Conservation (phyloP, 495 filamentous ascomycete species). For the Tricharina praecox region DNA sequence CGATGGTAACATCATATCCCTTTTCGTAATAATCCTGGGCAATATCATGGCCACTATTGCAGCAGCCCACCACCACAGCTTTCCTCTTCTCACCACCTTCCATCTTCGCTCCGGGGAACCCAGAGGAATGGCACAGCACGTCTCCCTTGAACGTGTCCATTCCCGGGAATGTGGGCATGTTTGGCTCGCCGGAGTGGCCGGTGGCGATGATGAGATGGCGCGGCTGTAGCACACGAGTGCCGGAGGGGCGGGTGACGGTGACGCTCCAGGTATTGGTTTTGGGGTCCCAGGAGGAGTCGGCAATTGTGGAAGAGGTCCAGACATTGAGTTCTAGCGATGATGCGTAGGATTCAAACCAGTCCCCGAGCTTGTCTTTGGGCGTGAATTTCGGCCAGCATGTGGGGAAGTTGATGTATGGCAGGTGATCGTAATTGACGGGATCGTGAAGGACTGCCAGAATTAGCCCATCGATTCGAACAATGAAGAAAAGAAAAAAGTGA, state of each 20-base stretch:
- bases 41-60: slow-evolving; percentile 72
- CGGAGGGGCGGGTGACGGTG: slow-evolving; percentile 37
- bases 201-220: slow-evolving; percentile 56
- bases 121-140: slow-evolving; percentile 50
- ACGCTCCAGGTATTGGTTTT: slow-evolving; percentile 43
- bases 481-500: background rate
- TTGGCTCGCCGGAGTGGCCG: slow-evolving; percentile 54
- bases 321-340: slow-evolving; percentile 60
- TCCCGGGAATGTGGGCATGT: slow-evolving; percentile 45
- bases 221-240: slow-evolving; percentile 43
- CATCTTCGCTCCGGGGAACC: slow-evolving; percentile 42
- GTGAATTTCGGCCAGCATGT: slow-evolving; percentile 51
- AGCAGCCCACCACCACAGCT: slow-evolving; percentile 59
- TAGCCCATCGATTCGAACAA: background rate
- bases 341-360: slow-evolving; percentile 62
- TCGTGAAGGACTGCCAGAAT: slow-evolving; percentile 46
- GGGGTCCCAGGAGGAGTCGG: slow-evolving; percentile 37
- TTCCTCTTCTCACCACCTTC: slow-evolving; percentile 41
- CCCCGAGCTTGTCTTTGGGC: slow-evolving; percentile 65
- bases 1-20: slow-evolving; percentile 67
- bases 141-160: slow-evolving; percentile 40
- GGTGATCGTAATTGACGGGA: slow-evolving; percentile 58
- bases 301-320: slow-evolving; percentile 45
- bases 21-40: slow-evolving; percentile 67
- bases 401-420: slow-evolving; percentile 59